Conservation (phyloP, 768 basidiomycete species). For the Lactarius hatsudake region DNA sequence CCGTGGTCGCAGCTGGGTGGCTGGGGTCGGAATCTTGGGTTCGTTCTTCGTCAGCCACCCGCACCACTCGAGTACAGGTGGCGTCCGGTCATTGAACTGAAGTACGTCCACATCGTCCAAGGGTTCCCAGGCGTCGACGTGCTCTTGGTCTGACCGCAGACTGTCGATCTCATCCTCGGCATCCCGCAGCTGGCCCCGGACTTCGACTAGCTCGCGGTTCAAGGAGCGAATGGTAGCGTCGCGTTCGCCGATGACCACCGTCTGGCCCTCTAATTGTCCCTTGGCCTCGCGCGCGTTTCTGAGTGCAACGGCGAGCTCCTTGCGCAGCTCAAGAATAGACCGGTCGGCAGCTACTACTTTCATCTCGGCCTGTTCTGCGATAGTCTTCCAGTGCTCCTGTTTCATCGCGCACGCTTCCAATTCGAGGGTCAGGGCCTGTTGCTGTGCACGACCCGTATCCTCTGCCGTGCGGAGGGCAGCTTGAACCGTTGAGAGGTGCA, state of each 20-base stretch:
- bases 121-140: not conserved
- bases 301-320: constrained; percentile 6
- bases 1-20: not conserved
- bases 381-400: constrained; percentile 5
- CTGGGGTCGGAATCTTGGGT: not conserved
- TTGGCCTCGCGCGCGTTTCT: constrained; percentile 9
- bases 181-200: not conserved
- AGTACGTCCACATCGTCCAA: not conserved
- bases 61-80: constrained; percentile 11
- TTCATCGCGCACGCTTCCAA: not conserved
- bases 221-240: constrained; percentile 8
- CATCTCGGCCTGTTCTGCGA: constrained; percentile 7
- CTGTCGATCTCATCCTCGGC: not conserved
- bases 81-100: not conserved
- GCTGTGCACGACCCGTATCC: not conserved
- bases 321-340: constrained; percentile 3
- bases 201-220: not conserved
- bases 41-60: not conserved
- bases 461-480: not conserved
- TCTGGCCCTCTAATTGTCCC: constrained; percentile 3
- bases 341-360: not conserved
- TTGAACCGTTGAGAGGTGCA: not conserved
- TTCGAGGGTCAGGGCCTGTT: not conserved
- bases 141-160: not conserved
- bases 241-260: not conserved